phyloP scores from a whole-genome alignment of 768 basidiomycete species.

The Collybia mongolica region DNA sequence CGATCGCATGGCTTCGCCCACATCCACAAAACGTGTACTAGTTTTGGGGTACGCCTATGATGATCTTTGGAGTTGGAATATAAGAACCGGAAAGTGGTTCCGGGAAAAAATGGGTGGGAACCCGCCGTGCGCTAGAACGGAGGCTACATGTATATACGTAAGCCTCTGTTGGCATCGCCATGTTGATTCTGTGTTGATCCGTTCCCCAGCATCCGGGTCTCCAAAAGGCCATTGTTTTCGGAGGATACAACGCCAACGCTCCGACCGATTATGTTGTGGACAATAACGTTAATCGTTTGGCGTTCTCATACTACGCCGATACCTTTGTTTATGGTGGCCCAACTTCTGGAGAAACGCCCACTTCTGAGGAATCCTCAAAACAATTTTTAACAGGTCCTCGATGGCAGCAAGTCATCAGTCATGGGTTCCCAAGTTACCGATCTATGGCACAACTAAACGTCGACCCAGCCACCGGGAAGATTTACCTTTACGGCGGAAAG shows the following conservation, averaged over 20 bases:
- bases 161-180: conserved; percentile 9
- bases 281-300: conserved; percentile 11
- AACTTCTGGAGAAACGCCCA: conserved; percentile 4
- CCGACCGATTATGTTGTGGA: conserved; percentile 14
- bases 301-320: conserved; percentile 37
- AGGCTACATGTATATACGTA: conserved; percentile 29
- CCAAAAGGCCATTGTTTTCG: conserved; percentile 32
- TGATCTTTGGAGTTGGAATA: conserved; percentile 37
- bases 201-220: conserved; percentile 25
- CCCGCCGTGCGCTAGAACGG: conserved; percentile 29
- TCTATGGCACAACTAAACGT: conserved; percentile 25
- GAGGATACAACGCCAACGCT: conserved; percentile 31
- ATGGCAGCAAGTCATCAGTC: conserved; percentile 36
- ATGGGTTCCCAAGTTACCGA: conserved; percentile 39
- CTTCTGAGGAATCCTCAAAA: not conserved
- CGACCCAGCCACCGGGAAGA: conserved; percentile 31
- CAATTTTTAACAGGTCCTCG: not conserved
- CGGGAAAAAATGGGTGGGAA: conserved; percentile 32
- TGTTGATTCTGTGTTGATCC: not conserved
- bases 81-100: conserved; percentile 26
- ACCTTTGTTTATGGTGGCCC: conserved; percentile 29
- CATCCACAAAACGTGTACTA: too few species aligned
- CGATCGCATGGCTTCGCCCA: conserved; percentile 13
- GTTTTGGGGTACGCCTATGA: conserved; percentile 20
- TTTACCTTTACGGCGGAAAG: conserved; percentile 35